Percentiles rank a stretch among this genome's conserved stretches.
Conservation (phyloP, 257 asterid genomes). For the Fraxinus cuspidata region DNA sequence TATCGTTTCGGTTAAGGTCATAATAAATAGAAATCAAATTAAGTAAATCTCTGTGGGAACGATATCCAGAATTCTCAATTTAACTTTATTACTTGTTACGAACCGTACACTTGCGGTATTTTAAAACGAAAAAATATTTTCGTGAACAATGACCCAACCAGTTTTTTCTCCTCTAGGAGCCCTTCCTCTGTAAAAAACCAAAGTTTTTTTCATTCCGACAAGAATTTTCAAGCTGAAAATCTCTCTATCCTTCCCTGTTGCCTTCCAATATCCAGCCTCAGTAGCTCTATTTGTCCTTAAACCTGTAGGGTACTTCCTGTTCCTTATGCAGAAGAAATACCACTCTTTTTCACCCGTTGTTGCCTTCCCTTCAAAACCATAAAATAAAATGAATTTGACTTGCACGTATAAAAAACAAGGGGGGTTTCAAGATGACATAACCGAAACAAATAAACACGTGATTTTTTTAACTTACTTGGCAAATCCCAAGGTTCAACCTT, state of each 20-base stretch:
- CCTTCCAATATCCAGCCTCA: conserved; percentile 77
- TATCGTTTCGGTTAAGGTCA: too few relatives aligned
- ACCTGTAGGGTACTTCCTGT: conserved; percentile 75
- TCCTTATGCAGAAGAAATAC: conserved; percentile 68
- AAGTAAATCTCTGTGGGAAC: too few relatives aligned
- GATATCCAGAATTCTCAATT: too few relatives aligned
- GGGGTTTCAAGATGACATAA: too few relatives aligned
- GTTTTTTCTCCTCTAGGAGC: conserved; percentile 59
- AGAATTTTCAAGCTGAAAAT: conserved; percentile 45
- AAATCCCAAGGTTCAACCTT: conserved; percentile 34
- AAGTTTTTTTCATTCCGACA: conserved; percentile 80
- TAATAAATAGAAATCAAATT: too few relatives aligned
- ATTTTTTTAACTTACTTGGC: conserved; percentile 53
- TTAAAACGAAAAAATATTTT: too few relatives aligned
- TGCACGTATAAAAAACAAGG: neutral
- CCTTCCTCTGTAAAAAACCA: conserved; percentile 72
- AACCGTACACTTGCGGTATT: too few relatives aligned
- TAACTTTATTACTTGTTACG: too few relatives aligned
- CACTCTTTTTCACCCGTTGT: conserved; percentile 75
- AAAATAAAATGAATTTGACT: too few relatives aligned
- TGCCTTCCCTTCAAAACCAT: conserved; percentile 49
- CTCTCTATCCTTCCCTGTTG: conserved; percentile 74
- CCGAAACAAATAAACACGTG: too few relatives aligned
- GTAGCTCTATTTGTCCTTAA: conserved; percentile 73
- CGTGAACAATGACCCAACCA: too few relatives aligned